Conservation (phyloP, 139 green algal genomes). For the Chlorella sorokiniana region DNA sequence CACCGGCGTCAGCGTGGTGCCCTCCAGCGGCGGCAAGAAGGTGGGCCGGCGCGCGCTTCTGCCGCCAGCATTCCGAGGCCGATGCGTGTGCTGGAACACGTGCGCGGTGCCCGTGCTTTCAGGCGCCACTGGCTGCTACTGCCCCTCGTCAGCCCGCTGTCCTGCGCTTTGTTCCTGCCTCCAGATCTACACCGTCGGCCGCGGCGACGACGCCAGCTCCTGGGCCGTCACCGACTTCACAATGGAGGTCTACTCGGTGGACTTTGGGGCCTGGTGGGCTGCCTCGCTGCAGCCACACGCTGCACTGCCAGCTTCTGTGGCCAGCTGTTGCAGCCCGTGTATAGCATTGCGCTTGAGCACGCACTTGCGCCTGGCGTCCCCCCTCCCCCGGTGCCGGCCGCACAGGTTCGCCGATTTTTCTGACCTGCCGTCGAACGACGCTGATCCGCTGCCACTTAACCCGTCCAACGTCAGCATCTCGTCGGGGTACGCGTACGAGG, state of each 20-base stretch:
- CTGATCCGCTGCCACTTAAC: constrained; percentile 6
- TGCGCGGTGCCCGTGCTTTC: no score
- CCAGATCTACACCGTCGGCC: constrained; percentile 4
- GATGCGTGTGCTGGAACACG: not conserved
- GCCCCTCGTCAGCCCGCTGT: no score
- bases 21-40: not conserved
- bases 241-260: not conserved
- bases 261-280: not conserved
- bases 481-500: not conserved
- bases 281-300: not conserved
- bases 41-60: not conserved
- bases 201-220: not conserved
- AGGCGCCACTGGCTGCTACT: no score
- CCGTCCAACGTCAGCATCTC: no score
- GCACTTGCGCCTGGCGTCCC: not conserved
- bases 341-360: no score
- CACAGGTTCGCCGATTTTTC: not conserved
- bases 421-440: not conserved
- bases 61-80: not conserved
- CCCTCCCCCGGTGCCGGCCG: not conserved
- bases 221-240: not conserved
- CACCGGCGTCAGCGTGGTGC: not conserved
- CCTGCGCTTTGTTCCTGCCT: no score
- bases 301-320: no score
- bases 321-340: no score